Conservation (phyloP, 2,329 filamentous ascomycete species). For the Sporothrix phasma region DNA sequence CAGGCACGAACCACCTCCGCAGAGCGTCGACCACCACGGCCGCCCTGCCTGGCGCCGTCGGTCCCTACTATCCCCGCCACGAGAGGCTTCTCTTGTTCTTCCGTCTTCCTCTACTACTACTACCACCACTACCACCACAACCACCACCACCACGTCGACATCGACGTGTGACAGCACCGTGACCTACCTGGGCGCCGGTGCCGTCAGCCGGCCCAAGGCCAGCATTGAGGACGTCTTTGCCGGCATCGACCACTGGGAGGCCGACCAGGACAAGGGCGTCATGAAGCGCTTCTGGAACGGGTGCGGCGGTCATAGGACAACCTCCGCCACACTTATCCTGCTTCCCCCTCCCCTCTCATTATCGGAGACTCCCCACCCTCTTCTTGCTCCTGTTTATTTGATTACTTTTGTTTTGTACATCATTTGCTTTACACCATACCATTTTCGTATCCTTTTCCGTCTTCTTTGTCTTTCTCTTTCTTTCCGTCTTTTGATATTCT, state of each 20-base stretch:
- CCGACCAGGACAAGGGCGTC: slow-evolving; percentile 40
- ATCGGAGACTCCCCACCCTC: neutral
- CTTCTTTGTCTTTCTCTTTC: neutral
- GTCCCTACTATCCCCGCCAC: neutral
- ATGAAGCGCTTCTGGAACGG: slow-evolving; percentile 57
- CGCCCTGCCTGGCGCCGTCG: slow-evolving; percentile 18
- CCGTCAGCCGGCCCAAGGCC: slow-evolving; percentile 33
- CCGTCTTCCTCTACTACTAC: neutral
- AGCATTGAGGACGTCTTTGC: slow-evolving; percentile 45
- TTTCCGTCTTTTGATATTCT: neutral
- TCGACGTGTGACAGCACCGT: slow-evolving; percentile 19
- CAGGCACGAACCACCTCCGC: slow-evolving; percentile 13
- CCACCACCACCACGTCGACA: neutral
- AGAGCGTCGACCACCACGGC: slow-evolving; percentile 17
- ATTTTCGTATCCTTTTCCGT: slow-evolving; percentile 10
- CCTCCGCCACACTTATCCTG: neutral
- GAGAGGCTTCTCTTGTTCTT: neutral
- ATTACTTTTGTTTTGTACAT: neutral
- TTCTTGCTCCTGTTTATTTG: no score
- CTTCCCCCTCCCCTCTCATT: neutral
- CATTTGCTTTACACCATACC: neutral
- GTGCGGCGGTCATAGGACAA: slow-evolving; percentile 36
- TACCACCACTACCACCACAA: neutral
- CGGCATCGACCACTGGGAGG: slow-evolving; percentile 43
- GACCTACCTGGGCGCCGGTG: slow-evolving; percentile 25